Evolutionary conservation across 2,329 filamentous ascomycete species (phyloP).

Genomic region (Exutisphaerella laricina): DNA sequence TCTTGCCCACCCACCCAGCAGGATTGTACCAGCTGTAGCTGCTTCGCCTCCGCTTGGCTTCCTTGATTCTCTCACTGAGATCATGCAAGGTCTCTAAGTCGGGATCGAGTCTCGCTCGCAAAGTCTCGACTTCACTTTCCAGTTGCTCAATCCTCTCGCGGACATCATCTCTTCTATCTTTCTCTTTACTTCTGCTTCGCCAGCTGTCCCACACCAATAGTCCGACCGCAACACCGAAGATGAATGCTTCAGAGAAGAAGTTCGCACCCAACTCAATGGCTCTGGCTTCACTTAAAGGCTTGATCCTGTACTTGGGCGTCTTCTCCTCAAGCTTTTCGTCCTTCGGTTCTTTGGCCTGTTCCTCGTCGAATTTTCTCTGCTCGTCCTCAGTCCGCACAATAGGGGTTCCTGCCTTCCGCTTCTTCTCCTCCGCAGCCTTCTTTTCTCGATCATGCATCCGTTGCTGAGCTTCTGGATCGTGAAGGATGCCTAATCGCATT

Average conservation of each 20-base stretch:
- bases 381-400: slow-evolving; percentile 60
- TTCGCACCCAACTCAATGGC: slow-evolving; percentile 65
- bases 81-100: slow-evolving; percentile 34
- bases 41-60: slow-evolving; percentile 22
- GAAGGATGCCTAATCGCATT: slow-evolving; percentile 59
- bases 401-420: slow-evolving; percentile 46
- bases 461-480: slow-evolving; percentile 54
- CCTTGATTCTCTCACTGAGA: slow-evolving; percentile 33
- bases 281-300: slow-evolving; percentile 60
- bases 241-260: slow-evolving; percentile 62
- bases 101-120: slow-evolving; percentile 30
- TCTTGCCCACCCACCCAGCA: slow-evolving; percentile 17
- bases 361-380: slow-evolving; percentile 51
- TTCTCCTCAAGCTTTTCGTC: slow-evolving; percentile 43
- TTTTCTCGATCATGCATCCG: slow-evolving; percentile 49
- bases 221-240: slow-evolving; percentile 58
- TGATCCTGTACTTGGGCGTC: slow-evolving; percentile 44
- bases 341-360: slow-evolving; percentile 35
- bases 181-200: slow-evolving; percentile 57
- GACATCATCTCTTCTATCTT: slow-evolving; percentile 54
- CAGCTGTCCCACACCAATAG: slow-evolving; percentile 59
- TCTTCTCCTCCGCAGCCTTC: slow-evolving; percentile 51
- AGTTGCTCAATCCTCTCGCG: slow-evolving; percentile 54
- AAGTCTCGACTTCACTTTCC: slow-evolving; percentile 43
- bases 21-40: slow-evolving; percentile 30